These are phyloP conservation scores for Eucalyptus sp. DNA, from an alignment of 345 rosid species.

Conservation along the genomic window DNA sequence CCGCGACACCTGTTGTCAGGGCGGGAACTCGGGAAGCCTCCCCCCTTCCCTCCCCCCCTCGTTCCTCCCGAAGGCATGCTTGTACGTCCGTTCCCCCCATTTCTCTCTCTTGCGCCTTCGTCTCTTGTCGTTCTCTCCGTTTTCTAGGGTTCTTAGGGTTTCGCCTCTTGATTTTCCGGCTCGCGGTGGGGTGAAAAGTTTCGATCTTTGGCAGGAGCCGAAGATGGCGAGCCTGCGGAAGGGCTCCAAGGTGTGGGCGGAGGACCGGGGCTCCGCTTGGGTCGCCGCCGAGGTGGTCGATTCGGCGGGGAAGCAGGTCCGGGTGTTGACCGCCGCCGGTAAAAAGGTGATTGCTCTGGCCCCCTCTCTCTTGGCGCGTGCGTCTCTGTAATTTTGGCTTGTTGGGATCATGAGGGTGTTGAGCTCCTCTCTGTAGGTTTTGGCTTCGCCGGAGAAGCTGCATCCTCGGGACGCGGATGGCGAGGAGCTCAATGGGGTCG, in stretches of 20 bases:
- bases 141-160: not conserved
- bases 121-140: not conserved
- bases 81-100: not conserved
- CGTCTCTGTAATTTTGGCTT: too few relatives aligned
- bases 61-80: not conserved
- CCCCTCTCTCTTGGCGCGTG: not conserved
- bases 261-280: constrained; percentile 84
- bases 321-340: constrained; percentile 30
- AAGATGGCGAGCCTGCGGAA: constrained; percentile 52
- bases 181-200: not conserved
- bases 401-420: not conserved
- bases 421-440: constrained; percentile 19
- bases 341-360: constrained; percentile 37
- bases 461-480: constrained; percentile 67
- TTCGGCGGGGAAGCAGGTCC: constrained; percentile 40
- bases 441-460: constrained; percentile 37
- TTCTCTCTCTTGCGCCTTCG: not conserved
- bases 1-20: constrained; percentile 13
- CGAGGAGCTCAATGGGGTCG: constrained; percentile 92
- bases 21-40: constrained; percentile 37
- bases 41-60: not conserved
- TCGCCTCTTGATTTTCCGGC: not conserved
- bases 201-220: constrained; percentile 7
- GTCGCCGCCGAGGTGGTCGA: constrained; percentile 53
- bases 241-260: constrained; percentile 81